Evolutionary conservation across 371 early-diverging fungal genomes (phyloP).

Genomic region (Syncephalastrum sp.): DNA sequence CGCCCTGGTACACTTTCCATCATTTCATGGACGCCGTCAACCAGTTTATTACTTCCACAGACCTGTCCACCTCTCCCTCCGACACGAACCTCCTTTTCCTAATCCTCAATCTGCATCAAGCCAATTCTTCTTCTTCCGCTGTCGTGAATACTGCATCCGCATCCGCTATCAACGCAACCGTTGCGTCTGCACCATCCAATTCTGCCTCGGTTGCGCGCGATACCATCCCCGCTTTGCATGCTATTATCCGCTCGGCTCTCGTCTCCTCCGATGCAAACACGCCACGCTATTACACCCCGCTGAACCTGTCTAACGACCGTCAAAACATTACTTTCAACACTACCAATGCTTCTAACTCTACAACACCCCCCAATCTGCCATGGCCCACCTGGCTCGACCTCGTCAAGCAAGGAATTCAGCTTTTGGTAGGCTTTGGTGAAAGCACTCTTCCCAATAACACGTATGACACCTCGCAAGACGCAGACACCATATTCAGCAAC

Average conservation of each 20-base stretch:
- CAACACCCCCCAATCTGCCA: not conserved
- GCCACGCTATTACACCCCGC: constrained; percentile 15
- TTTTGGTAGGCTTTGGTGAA: constrained; percentile 35
- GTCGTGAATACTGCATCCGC: too few species aligned
- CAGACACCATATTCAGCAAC: constrained; percentile 20
- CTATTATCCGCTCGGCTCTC: constrained; percentile 10
- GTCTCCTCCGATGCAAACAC: constrained; percentile 1
- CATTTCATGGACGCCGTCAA: constrained; percentile 28
- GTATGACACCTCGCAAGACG: constrained; percentile 21
- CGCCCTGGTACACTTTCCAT: constrained; percentile 18
- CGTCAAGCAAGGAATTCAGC: constrained; percentile 21
- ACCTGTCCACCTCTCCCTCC: constrained; percentile 7
- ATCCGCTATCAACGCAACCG: too few species aligned
- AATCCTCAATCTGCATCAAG: constrained; percentile 32
- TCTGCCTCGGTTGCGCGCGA: not conserved
- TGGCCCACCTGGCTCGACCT: constrained; percentile 40
- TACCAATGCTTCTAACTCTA: constrained; percentile 5
- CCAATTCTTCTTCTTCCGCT: not conserved
- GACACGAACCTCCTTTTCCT: constrained; percentile 25
- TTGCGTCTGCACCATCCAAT: too few species aligned
- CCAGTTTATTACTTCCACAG: constrained; percentile 19
- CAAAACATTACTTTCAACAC: constrained; percentile 8
- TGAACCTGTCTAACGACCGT: constrained; percentile 5
- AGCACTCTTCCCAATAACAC: constrained; percentile 5
- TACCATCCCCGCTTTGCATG: constrained; percentile 4